A percentile compares a stretch with the other conserved stretches of the same genome.
phyloP scores from a whole-genome alignment of 192 early-diverging fungal genomes.

The Coemansia sp. region DNA sequence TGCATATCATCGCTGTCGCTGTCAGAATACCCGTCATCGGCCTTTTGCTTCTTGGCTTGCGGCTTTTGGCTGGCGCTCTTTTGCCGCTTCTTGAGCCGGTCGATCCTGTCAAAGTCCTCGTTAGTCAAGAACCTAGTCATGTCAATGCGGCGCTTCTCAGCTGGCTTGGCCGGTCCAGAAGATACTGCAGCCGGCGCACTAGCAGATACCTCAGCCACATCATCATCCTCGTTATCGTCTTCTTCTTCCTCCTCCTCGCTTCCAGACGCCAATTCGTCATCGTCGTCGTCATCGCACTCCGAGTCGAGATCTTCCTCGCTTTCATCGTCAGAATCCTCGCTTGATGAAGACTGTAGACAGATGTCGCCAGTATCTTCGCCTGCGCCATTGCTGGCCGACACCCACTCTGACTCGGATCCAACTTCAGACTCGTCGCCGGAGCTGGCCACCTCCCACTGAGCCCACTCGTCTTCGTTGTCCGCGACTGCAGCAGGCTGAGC shows the following conservation, averaged over 20 bases:
- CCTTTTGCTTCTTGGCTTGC: conserved; percentile 20
- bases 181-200: not conserved
- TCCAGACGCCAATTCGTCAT: conserved; percentile 40
- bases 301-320: conserved; percentile 49
- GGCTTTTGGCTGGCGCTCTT: conserved; percentile 58
- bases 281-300: conserved; percentile 42
- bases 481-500: not conserved
- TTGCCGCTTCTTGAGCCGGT: conserved; percentile 70
- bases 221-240: conserved; percentile 44
- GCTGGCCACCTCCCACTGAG: conserved; percentile 23
- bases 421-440: conserved; percentile 15
- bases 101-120: conserved; percentile 84
- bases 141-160: conserved; percentile 66
- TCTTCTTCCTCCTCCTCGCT: conserved; percentile 51
- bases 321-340: conserved; percentile 16
- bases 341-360: not conserved
- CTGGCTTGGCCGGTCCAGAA: not conserved
- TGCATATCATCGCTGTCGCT: conserved; percentile 12
- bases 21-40: conserved; percentile 2
- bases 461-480: conserved; percentile 19
- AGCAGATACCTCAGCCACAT: not conserved
- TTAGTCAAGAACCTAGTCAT: conserved; percentile 69
- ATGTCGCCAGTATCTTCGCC: conserved; percentile 28
- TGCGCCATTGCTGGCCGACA: conserved; percentile 28
- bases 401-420: conserved; percentile 44